A percentile compares a stretch with the other conserved stretches of the same genome.
Conservation (phyloP, 768 basidiomycete species). For the Austroboletus eburneus region DNA sequence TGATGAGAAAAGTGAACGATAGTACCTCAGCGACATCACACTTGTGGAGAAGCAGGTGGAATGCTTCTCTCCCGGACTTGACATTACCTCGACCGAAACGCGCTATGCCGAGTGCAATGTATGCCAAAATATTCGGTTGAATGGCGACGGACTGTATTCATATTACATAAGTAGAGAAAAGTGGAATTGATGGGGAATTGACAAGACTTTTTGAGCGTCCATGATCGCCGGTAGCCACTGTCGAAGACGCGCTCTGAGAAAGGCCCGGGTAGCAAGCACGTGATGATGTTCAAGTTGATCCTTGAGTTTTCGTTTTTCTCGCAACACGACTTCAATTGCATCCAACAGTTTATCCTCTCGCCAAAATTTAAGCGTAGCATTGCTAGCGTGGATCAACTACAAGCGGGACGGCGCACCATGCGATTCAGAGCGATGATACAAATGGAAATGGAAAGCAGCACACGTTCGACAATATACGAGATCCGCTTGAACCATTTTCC, state of each 20-base stretch:
- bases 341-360: background rate
- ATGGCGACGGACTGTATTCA: background rate
- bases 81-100: background rate
- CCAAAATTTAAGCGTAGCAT: background rate
- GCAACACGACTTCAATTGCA: background rate
- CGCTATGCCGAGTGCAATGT: background rate
- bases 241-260: background rate
- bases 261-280: background rate
- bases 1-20: background rate
- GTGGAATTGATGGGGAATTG: background rate
- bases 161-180: background rate
- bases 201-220: background rate
- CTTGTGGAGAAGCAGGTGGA: background rate
- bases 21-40: background rate
- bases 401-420: too few relatives aligned
- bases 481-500: too few relatives aligned
- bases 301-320: background rate
- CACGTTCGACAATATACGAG: too few relatives aligned
- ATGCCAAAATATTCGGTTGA: background rate
- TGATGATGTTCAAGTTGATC: background rate
- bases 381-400: too few relatives aligned
- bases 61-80: background rate
- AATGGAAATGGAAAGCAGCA: too few relatives aligned
- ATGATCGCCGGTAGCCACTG: background rate
- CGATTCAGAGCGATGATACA: too few relatives aligned